Base-by-base conservation (phyloP, 306 rosid genomes). In the Gastrolobium villosum region DNA sequence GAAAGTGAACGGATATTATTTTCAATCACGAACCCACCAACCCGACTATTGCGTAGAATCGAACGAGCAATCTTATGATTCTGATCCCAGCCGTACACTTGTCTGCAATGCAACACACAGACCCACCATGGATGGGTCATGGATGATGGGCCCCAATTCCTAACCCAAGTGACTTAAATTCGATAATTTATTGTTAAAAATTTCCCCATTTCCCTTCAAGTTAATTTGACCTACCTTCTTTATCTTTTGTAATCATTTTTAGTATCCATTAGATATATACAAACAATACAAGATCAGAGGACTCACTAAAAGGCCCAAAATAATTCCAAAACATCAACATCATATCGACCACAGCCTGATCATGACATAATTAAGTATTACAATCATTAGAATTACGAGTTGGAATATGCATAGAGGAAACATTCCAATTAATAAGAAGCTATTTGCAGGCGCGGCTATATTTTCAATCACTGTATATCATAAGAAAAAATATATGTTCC, bases 251-350 rank as follows among this genome's bases (percentile, higher is more conserved):
- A 66, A 83, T 83, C 41, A 66, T 49, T 75, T 7, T 45, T 31
- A 31, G 63, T 11, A 56, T 37, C 55, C 2, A 46, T 71, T 41
- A 46, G 5, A 54, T 3, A 55, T 3, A 7, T 30, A 37, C 59
- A 55, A 44, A 75, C 37, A 48, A 60, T 74, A 10, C 39, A 1
- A 37, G 48, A 65, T 10, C 31, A 55, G 14, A 14, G 32, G 61
- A 55, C 10, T 63, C 71, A 57, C 20, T 7, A 34, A 53, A 72
- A 11, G 63, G 4, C 14, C 14, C 7, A 26, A 34, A 62, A 68
- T 44, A 54, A 63, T 54, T 75, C 72, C 70, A 75, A 76, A 6
- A 70, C 44, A 55, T 75, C 87, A 84, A 84, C 84, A 40, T 79
- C 84, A 56, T 45, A 43, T 36, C 56, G 4, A 39, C 32, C n/a